Conservation (phyloP, 1,284 basidiomycete species). For the Apiotrichum gamsii region DNA sequence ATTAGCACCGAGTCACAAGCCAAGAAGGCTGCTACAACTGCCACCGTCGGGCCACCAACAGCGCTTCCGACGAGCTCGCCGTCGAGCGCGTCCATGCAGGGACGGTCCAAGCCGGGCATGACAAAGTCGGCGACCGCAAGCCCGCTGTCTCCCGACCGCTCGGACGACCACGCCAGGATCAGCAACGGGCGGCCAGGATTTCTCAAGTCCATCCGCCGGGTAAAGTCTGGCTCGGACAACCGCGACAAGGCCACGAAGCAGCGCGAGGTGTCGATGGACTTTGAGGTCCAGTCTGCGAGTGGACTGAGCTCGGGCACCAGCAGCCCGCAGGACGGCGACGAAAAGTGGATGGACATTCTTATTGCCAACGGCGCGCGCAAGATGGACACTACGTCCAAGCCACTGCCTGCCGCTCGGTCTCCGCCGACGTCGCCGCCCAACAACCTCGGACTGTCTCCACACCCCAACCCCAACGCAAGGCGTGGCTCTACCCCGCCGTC, state of each 20-base stretch:
- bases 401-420: background rate
- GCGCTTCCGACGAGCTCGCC: no score
- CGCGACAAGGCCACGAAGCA: constrained; percentile 43
- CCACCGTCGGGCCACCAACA: no score
- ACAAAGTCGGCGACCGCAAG: constrained; percentile 55
- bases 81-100: background rate
- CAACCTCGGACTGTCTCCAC: background rate
- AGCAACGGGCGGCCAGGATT: constrained; percentile 53
- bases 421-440: background rate
- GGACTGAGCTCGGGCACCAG: constrained; percentile 32
- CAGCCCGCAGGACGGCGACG: constrained; percentile 48
- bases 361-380: constrained; percentile 60
- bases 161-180: constrained; percentile 53
- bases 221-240: constrained; percentile 24
- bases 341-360: constrained; percentile 61
- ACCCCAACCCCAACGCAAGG: background rate
- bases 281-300: constrained; percentile 39
- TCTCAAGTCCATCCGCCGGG: constrained; percentile 21
- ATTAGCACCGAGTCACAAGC: constrained; percentile 7
- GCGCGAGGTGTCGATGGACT: constrained; percentile 45
- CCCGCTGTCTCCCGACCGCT: background rate
- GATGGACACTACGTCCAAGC: constrained; percentile 44
- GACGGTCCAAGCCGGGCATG: background rate
- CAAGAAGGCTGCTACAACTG: constrained; percentile 4
- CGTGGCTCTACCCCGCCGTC: background rate